Conservation (phyloP, 257 asterid genomes). For the Anisodus tanguticus region DNA sequence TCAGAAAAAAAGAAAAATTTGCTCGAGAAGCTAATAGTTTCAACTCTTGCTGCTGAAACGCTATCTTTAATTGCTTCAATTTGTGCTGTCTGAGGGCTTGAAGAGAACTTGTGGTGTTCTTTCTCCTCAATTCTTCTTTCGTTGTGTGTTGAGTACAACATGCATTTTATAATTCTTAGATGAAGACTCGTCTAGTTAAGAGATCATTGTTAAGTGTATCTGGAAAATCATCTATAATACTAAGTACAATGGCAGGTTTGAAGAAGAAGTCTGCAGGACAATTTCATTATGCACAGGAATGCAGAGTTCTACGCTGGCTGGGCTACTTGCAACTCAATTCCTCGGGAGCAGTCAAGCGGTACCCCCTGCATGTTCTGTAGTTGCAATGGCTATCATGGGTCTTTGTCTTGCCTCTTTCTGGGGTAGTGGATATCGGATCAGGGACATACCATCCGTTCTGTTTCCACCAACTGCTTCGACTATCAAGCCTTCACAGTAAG, state of each 20-base stretch:
- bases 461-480: slow-evolving; percentile 49
- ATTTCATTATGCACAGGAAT: slow-evolving; percentile 93
- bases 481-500: slow-evolving; percentile 42
- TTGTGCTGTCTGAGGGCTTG: slow-evolving; percentile 18
- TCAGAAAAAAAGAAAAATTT: background rate
- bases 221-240: background rate
- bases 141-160: background rate
- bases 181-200: background rate
- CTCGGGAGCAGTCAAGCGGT: slow-evolving; percentile 90
- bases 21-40: background rate
- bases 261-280: slow-evolving; percentile 85
- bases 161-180: background rate
- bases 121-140: background rate
- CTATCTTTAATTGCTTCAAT: slow-evolving; percentile 3
- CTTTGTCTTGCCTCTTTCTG: slow-evolving; percentile 95
- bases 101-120: background rate
- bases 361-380: slow-evolving; percentile 94
- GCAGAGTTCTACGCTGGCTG: slow-evolving; percentile 97
- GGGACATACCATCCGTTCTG: slow-evolving; percentile 56
- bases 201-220: background rate
- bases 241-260: slow-evolving; percentile 55
- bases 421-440: slow-evolving; percentile 77
- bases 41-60: background rate
- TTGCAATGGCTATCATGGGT: slow-evolving; percentile 98
- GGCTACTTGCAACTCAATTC: slow-evolving; percentile 89